Percentiles rank a stretch among this genome's conserved stretches.
phyloP scores from a whole-genome alignment of 2,329 filamentous ascomycete species.

The Teratosphaeria destructans region DNA sequence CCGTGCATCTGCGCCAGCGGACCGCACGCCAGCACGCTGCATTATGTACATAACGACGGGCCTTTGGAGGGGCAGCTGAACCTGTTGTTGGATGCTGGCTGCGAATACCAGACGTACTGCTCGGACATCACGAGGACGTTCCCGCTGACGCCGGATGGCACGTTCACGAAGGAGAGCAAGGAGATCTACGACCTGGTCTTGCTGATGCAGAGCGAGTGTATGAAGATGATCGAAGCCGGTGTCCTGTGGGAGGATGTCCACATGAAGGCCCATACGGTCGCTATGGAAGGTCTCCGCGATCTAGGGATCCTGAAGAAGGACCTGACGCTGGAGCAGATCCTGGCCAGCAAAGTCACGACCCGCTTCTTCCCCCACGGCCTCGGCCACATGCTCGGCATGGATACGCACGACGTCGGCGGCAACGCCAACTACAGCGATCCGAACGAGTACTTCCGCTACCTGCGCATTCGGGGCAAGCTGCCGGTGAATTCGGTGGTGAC shows the following conservation, averaged over 20 bases:
- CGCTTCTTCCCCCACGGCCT: conserved; percentile 43
- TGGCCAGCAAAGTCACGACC: conserved; percentile 35
- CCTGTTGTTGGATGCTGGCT: conserved; percentile 74
- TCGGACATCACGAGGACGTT: conserved; percentile 72
- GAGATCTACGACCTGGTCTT: conserved; percentile 55
- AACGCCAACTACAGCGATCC: conserved; percentile 50
- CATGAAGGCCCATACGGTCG: conserved; percentile 65
- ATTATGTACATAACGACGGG: conserved; percentile 74
- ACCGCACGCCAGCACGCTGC: conserved; percentile 69
- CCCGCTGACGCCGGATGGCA: conserved; percentile 53
- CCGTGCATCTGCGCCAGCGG: conserved; percentile 76
- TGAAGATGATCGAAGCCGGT: conserved; percentile 60
- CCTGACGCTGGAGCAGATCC: conserved; percentile 31
- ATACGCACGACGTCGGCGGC: conserved; percentile 41
- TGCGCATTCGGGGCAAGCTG: conserved; percentile 54
- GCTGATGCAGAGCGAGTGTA: conserved; percentile 75
- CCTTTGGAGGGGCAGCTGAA: conserved; percentile 62
- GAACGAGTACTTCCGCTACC: conserved; percentile 77
- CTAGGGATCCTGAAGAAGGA: conserved; percentile 56
- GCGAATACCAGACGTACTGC: conserved; percentile 39
- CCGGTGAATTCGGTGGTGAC: conserved; percentile 66
- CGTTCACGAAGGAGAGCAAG: conserved; percentile 58
- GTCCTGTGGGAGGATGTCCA: conserved; percentile 76
- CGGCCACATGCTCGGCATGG: conserved; percentile 43
- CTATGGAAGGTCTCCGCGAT: conserved; percentile 65